Evolutionary conservation across 2,329 filamentous ascomycete genomes (phyloP), one percentile per base, ranked within the genome.

Genomic region (Phialophora chinensis): DNA sequence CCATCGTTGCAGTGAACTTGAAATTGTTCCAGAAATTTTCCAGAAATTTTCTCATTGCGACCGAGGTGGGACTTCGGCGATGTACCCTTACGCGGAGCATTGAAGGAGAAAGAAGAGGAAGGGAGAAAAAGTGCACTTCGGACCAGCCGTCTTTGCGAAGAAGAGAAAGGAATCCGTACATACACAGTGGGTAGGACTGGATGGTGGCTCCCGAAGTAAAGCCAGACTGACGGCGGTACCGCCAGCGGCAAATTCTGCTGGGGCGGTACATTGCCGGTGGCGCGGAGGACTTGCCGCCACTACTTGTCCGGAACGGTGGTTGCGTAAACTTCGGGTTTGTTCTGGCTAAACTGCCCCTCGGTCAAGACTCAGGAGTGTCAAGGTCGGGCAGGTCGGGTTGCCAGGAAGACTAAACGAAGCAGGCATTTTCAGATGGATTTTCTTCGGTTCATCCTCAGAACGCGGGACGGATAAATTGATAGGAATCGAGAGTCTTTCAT

Each of bases 1-100:
- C 57, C 57, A 47, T 60, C 12, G 57, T 60, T 33, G 57, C 57
- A 60, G 20, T 23, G 57, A 31, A 14, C 6, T 47, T 23, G 38
- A 12, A n/a, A 50, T 23, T 25, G 44, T 49, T 49, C 27, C 57
- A 50, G 33, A 31, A 59, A 49, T 25, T 38, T 60, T 60, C 57
- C 47, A 42, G 57, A 60, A 60, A 2, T 49, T 60, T 60, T n/a
- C 12, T 44, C 27, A 27, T 5, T 27, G 38, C 38, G 23, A 23
- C 11, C 11, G 23, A 27, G 20, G 49, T 52, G 49, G 49, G 57
- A 47, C 57, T 4, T 12, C 14, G 6, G 57, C 42, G 47, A 33
- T 56, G 38, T 60, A 35, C 42, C 49, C 23, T 29, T 10, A 52
- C 49, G 10, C 49, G 49, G 53, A 56, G 29, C 38, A 44, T 17